Base-by-base conservation (phyloP, 2,329 filamentous ascomycete species). In the Cylindrodendrum hubeiense region DNA sequence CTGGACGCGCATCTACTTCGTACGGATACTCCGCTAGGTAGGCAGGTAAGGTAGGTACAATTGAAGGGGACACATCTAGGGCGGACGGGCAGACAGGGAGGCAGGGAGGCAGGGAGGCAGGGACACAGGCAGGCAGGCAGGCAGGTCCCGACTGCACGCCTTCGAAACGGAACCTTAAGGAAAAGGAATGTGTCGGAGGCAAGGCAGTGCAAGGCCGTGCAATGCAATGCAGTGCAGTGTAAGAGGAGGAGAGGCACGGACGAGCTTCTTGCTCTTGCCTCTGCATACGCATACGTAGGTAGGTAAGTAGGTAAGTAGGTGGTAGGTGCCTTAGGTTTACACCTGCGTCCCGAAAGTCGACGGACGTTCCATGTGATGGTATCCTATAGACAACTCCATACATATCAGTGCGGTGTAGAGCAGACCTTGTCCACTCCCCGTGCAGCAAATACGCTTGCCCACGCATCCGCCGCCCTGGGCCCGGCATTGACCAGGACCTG, bases 401-500 rank as follows among this genome's bases (percentile, higher is more conserved):
- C 15, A 17, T 7, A n/a, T 13, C 15, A 2, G 13, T n/a, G n/a
- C 37, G 37, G 37, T 39, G 37, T 39, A 39, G 37, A 39, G 37
- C 37, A n/a, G n/a, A n/a, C n/a, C n/a, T n/a, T 39, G 34, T 39
- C 44, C 39, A 60, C 41, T 49, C 60, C 34, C 50, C 52, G n/a
- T 54, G 52, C 53, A 24, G 26, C 39, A 52, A 65, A 15, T 3
- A n/a, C 26, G 30, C 47, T 50, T 50, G 28, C 26, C 47, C n/a
- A 33, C 46, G 37, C 56, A 61, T 56, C 70, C 69, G 61, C 51
- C 49, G 46, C 44, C 44, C 59, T 66, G 64, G 69, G 71, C 59
- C 66, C 69, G 71, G 71, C 69, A 73, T 34, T 70, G 71, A 49
- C 66, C 51, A 66, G 61, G 68, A 71, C 67, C 56, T 56, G 44